Evolutionary conservation across 2,329 filamentous ascomycete species (phyloP), one percentile per base, ranked within the genome.

Genomic region (Aspergillus sp.): DNA sequence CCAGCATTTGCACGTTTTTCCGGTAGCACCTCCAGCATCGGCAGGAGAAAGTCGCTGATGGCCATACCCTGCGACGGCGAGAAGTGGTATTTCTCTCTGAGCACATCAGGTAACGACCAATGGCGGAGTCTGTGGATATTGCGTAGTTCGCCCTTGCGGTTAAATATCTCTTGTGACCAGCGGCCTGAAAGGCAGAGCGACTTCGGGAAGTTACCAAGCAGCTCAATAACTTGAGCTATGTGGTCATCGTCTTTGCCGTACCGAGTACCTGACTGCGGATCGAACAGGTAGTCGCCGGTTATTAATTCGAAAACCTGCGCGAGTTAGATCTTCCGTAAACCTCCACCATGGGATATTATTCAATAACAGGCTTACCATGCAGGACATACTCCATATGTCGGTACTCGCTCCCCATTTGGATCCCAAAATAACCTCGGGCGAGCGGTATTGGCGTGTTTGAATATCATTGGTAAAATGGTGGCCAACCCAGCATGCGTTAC

Each of bases 381-480:
- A 90, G 58, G 95, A 93, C 95, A 99, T 99, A 77, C 93, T 98
- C 95, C 95, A 99, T 7, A 98, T 90, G 76, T 99, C 95, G 2
- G 95, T 98, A 73, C 93, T 98, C n/a, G 95, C 95, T 65, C 95
- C 95, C 95, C 95, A 99, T 80, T 98, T 98, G 3, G 92, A 87
- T 40, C 95, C 95, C 19, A 99, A 80, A 60, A 99, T 98, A 56
- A 99, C 95, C 77, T 99, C 95, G 1, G 95, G 95, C 1, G 95
- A 98, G 57, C 95, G 85, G 76, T 99, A 99, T 77, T 99, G 95
- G 69, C 95, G 85, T 8, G 95, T 99, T 75, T 99, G 95, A 69
- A 99, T 99, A 73, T 99, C 95, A 73, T 99, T 97, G 71, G 95
- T 99, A 77, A 99, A 99, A 77, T 99, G 95, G 73, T 99, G 95